Percentiles rank a stretch among this genome's conserved stretches.
Evolutionary conservation across 176 grass and related monocot species (phyloP).

Genomic region (Musa beccarii): DNA sequence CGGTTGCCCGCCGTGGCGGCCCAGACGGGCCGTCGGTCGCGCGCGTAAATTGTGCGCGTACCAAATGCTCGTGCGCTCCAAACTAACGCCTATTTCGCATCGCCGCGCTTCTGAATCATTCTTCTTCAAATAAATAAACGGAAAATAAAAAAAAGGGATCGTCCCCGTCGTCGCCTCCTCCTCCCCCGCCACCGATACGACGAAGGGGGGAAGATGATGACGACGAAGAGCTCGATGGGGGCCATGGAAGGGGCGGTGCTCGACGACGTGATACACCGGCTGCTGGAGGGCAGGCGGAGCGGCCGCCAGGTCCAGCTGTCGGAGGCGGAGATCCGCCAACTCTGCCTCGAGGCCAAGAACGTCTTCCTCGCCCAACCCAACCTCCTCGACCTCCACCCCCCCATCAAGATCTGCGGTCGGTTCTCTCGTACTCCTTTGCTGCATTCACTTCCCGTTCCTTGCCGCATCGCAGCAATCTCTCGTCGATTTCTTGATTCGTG

Average conservation of each 20-base stretch:
- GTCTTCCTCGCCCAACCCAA: slow-evolving; percentile 13
- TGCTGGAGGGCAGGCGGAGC: slow-evolving; percentile 34
- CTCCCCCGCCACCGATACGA: neutral
- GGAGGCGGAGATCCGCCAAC: slow-evolving; percentile 7
- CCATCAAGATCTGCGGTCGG: slow-evolving; percentile 18
- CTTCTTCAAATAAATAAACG: no score
- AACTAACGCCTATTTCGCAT: no score
- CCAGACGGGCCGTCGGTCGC: no score
- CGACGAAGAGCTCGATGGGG: slow-evolving; percentile 64
- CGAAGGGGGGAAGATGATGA: slow-evolving; percentile 45
- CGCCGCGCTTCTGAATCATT: no score
- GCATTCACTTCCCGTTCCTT: neutral
- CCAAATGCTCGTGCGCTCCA: no score
- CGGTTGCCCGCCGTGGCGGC: no score
- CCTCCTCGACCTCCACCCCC: slow-evolving; percentile 4
- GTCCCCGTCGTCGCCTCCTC: neutral
- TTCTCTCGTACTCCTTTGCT: neutral
- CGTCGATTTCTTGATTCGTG: neutral
- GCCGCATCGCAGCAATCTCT: neutral
- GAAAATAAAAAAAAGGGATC: neutral
- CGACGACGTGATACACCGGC: slow-evolving; percentile 60
- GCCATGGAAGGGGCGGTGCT: slow-evolving; percentile 54
- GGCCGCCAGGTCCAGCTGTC: slow-evolving; percentile 7
- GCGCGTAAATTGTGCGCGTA: no score
- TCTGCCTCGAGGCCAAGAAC: slow-evolving; percentile 9